Conservation (phyloP, 176 grass and related monocot species). For the Thinopyrum elongatum region DNA sequence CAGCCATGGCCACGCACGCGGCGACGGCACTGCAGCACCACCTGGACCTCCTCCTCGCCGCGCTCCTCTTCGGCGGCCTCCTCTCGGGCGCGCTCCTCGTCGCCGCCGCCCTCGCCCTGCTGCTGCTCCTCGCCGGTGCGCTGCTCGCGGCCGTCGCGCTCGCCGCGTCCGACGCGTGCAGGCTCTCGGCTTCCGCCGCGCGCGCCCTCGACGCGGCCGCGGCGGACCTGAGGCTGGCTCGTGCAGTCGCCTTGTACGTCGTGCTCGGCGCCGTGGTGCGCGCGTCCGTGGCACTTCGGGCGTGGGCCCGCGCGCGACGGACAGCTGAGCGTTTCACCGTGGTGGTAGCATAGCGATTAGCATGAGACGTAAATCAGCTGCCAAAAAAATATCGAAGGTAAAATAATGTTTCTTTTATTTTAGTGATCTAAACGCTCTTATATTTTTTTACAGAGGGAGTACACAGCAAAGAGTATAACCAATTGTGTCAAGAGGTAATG, state of each 20-base stretch:
- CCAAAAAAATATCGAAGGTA: too few species aligned
- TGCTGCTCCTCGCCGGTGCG: conserved; percentile 23
- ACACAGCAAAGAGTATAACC: too few species aligned
- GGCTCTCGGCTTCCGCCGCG: neutral
- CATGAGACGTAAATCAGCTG: too few species aligned
- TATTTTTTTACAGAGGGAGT: too few species aligned
- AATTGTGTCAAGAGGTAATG: too few species aligned
- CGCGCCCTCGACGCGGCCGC: neutral
- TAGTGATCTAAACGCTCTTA: too few species aligned
- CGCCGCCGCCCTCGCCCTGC: conserved; percentile 22
- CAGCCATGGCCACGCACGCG: neutral
- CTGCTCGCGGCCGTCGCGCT: conserved; percentile 33
- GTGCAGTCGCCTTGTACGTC: conserved; percentile 40
- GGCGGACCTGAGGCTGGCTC: conserved; percentile 51
- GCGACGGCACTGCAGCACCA: conserved; percentile 18
- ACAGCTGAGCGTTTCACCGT: neutral
- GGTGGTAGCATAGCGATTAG: neutral
- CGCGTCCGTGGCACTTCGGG: neutral
- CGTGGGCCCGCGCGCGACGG: neutral
- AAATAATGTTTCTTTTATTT: too few species aligned
- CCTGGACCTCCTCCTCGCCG: conserved; percentile 66
- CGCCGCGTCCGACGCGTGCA: conserved; percentile 18
- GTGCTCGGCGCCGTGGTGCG: conserved; percentile 24
- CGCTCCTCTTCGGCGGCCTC: conserved; percentile 42
- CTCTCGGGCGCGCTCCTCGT: conserved; percentile 36